Evolutionary conservation across 148 eudicot species (phyloP), one percentile per base, ranked within the genome.

Genomic region (Silene uniflora): DNA sequence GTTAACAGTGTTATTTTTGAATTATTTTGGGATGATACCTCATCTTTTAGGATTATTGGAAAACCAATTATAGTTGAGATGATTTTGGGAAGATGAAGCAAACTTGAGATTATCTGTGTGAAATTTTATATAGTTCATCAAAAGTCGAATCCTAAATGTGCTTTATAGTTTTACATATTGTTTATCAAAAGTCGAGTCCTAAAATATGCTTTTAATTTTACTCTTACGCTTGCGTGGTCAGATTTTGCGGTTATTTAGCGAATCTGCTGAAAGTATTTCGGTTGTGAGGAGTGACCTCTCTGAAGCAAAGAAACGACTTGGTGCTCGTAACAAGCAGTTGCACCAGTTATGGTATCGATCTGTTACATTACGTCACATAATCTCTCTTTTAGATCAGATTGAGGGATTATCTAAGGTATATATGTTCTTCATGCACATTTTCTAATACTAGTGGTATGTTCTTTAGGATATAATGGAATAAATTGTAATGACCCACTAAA

Each of bases 311-410:
- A 89, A 82, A 76, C 87, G 87, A 75, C 88, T 95, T 73, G 93
- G 97, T 78, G 87, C 94, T 68, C 91, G 96, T 76, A 95, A 89
- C 83, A 92, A 88, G 85, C 99, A 95, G 86, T 84, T 95, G 85
- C 97, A 95, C 79, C 99, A 95, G 85, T 84, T 95, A 72, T 92
- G 98, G 97, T 95, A 91, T 84, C 91, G 99, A 29, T 95, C 99
- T 7, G 97, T 95, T 75, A 95, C 99, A 55, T 81, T 95, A 81
- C 92, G 99, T 16, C 98, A 95, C 79, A 92, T 95, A 77, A 95
- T 95, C 74, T 82, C 99, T 70, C 87, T 95, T 79, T 82, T 95
- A 82, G 97, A 95, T 77, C 99, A 95, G 86, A 89, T 95, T 75
- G 99, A 95, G 85, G 92, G 92, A 74, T 86, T 95, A 81, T 88